Base-by-base conservation (phyloP, 2,329 filamentous ascomycete species). In the Botrytis cinerea region DNA sequence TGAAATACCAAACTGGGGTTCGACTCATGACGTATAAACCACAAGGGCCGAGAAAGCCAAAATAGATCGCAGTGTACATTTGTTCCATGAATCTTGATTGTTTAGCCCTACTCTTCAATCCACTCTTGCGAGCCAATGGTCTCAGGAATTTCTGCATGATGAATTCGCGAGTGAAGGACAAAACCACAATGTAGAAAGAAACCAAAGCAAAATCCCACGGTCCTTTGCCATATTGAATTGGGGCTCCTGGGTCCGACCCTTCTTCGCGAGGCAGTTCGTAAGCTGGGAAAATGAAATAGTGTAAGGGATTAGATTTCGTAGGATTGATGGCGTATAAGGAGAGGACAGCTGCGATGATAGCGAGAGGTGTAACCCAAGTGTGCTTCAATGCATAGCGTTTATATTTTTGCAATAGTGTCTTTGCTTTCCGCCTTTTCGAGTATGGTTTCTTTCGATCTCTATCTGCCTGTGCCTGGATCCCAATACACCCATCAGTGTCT, bases 41-140 rank as follows among this genome's bases (percentile, higher is more conserved):
- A 70, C 91, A 91, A 1, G 94, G 94, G 1, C 93, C 94, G 73
- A 97, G 90, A 73, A 96, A 82, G 62, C 84, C 89, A 83, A 97
- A 97, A 87, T 98, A 98, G 70, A 97, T 85, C 38, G 94, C 94
- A 2, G 94, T 97, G 84, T 98, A 98, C 80, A 92, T 90, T 84
- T 98, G 95, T 83, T 98, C 95, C 93, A 97, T 96, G 86, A 97
- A 98, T 57, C 95, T 91, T 25, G 91, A 88, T 80, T 96, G 94
- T 85, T 97, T 98, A 76, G 87, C 90, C 74, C 91, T 88, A 75
- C 88, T 89, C 74, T 85, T 87, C 80, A 97, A 89, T 28, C 93
- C 92, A 72, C 86, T 90, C 77, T 85, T 86, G 60, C 89, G 86
- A 10, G 94, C 93, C 75, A 95, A 85, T 0, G 94, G 95, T 20